These are phyloP conservation scores for Dioscorea zingiberensis DNA, from an alignment of 106 monocot genomes.

Conservation along the genomic window DNA sequence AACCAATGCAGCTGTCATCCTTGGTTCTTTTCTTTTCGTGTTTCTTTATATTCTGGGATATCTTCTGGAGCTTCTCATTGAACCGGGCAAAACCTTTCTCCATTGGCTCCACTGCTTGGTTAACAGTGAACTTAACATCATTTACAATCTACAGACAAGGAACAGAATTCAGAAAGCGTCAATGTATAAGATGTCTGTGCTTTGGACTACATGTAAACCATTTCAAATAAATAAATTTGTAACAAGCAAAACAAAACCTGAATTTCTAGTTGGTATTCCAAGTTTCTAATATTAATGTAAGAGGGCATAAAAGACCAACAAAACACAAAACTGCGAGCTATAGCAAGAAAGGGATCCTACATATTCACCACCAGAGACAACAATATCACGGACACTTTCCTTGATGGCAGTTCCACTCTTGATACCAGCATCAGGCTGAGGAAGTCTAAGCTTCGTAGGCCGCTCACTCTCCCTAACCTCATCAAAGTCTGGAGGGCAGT, in stretches of 20 bases:
- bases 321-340: too few species aligned
- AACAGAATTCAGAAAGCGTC: not conserved
- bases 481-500: slow-evolving; percentile 77
- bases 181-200: too few species aligned
- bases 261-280: too few species aligned
- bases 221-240: too few species aligned
- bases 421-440: slow-evolving; percentile 44
- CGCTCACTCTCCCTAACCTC: slow-evolving; percentile 91
- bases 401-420: slow-evolving; percentile 54
- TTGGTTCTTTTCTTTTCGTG: slow-evolving; percentile 66
- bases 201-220: too few species aligned
- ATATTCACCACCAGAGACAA: slow-evolving; percentile 93
- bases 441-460: slow-evolving; percentile 81
- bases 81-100: slow-evolving; percentile 79
- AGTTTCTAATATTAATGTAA: too few species aligned
- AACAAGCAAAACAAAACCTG: too few species aligned
- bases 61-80: slow-evolving; percentile 89
- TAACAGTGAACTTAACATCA: slow-evolving; percentile 94
- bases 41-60: slow-evolving; percentile 88
- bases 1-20: slow-evolving; percentile 75
- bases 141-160: slow-evolving; percentile 60
- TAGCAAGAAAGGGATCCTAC: slow-evolving; percentile 26
- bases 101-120: slow-evolving; percentile 85
- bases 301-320: too few species aligned
- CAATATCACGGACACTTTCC: slow-evolving; percentile 91